Percentiles rank a stretch among this genome's conserved stretches.
Conservation (phyloP, 805 yeast genomes). For the Torulaspora delbrueckii region DNA sequence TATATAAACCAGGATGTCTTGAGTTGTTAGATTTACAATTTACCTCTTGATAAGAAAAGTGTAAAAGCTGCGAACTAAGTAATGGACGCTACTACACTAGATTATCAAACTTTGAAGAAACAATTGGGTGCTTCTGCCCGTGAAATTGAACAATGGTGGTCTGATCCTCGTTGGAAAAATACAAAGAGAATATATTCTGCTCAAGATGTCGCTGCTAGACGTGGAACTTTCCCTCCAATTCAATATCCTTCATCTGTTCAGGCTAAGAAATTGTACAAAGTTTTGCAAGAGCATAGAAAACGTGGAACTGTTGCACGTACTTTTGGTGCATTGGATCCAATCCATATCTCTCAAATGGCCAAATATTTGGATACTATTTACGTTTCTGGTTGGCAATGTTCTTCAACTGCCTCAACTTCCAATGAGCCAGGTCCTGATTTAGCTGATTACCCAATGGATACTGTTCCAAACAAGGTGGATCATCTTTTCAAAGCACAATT, state of each 20-base stretch:
- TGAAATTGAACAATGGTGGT: slow-evolving; percentile 86
- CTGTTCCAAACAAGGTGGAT: slow-evolving; percentile 97
- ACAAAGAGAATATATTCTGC: slow-evolving; percentile 86
- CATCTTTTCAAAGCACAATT: slow-evolving; percentile 95
- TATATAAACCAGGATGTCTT: neutral
- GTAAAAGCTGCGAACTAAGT: neutral
- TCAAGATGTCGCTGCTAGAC: slow-evolving; percentile 82
- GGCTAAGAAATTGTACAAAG: slow-evolving; percentile 73
- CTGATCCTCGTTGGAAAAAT: slow-evolving; percentile 83
- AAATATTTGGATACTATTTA: slow-evolving; percentile 87
- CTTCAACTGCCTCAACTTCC: slow-evolving; percentile 94
- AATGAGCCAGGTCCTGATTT: slow-evolving; percentile 98
- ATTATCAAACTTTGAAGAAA: slow-evolving; percentile 15
- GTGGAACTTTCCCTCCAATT: slow-evolving; percentile 64
- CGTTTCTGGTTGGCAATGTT: slow-evolving; percentile 98
- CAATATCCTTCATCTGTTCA: slow-evolving; percentile 72
- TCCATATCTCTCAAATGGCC: slow-evolving; percentile 95
- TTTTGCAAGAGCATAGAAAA: slow-evolving; percentile 65
- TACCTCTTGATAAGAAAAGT: neutral
- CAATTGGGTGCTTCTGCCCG: slow-evolving; percentile 47
- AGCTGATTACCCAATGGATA: slow-evolving; percentile 98
- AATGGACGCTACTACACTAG: slow-evolving; percentile 2
- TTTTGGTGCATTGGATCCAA: slow-evolving; percentile 94
- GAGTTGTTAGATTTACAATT: neutral
- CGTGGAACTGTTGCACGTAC: slow-evolving; percentile 56